Conservation (phyloP, 1,284 basidiomycete species). For the Marasmius oreades region DNA sequence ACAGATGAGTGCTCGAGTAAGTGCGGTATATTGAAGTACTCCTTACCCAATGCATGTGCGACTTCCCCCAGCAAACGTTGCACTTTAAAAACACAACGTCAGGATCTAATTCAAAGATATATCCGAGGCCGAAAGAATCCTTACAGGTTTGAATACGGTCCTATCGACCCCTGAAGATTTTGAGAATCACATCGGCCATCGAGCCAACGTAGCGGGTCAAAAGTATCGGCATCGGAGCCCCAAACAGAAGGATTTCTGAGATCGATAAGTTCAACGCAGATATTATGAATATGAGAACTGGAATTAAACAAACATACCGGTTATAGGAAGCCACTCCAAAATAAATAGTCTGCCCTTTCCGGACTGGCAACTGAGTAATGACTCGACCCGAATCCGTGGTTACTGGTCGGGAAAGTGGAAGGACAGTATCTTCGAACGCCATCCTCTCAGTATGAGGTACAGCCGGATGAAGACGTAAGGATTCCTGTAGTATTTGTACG, state of each 20-base stretch:
- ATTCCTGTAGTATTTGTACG: conserved; percentile 5
- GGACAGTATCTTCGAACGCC: conserved; percentile 6
- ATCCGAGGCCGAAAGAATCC: neutral
- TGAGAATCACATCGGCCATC: neutral
- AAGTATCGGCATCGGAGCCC: conserved; percentile 11
- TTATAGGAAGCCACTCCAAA: conserved; percentile 5
- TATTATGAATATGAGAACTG: no score
- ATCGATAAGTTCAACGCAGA: neutral
- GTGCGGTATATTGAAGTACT: no score
- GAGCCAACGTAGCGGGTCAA: conserved; percentile 12
- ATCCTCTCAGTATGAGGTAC: conserved; percentile 9
- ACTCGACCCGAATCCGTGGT: neutral
- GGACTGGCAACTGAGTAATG: neutral
- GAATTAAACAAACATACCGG: neutral
- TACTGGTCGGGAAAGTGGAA: conserved; percentile 12
- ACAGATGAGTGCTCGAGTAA: no score
- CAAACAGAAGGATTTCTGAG: conserved; percentile 5
- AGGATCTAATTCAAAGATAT: no score
- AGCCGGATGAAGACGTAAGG: conserved; percentile 8
- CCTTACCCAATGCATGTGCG: no score
- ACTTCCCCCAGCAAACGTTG: no score
- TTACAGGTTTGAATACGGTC: conserved; percentile 10
- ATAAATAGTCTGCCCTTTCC: conserved; percentile 8
- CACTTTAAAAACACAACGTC: no score
- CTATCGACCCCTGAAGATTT: neutral